Evolutionary conservation across 768 basidiomycete species (phyloP), one percentile per base, ranked within the genome.

Genomic region (Chalciporus sphaerocephalus): DNA sequence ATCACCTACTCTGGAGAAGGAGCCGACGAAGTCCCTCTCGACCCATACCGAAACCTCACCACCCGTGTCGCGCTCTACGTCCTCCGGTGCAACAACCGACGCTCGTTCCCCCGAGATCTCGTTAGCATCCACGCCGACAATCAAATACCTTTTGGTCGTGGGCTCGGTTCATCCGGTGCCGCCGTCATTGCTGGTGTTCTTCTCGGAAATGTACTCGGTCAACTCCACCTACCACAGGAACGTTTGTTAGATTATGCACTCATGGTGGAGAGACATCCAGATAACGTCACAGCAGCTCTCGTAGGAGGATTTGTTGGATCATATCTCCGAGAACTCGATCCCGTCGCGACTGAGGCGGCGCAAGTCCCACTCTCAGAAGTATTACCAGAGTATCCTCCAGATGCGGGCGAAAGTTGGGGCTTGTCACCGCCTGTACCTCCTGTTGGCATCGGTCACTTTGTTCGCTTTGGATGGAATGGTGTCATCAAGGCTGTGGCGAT

Each of bases 261-360:
- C 43, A 99, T 99, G 96, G 93, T 99, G 59, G 96, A 99, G 69
- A 79, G 96, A 15, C 96, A 99, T 64, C 96, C 96, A 13, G 96
- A 99, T 68, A 99, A 99, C 65, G 94, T 99, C 60, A 96, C 96
- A 1, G 96, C 96, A 2, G 95, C 94, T 0, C 80, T 99, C 28
- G 79, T 97, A 15, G 96, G 96, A 27, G 96, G 96, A 0, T 98
- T 99, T 67, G 91, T 97, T 20, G 96, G 96, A 16, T 90, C 88
- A 3, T 99, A 98, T 72, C 78, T 98, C 42, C 80, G 87, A 49
- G 95, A 96, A 65, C 78, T 98, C 38, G 89, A 89, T 55, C 75
- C 78, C 9, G 79, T 76, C 33, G 94, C 92, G 5, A 87, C 75
- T 50, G 79, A 81, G 52, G 92, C 90, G 0, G 87, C 92, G 1